Base-by-base conservation (phyloP, 768 basidiomycete species). In the Pulveroboletus frians region DNA sequence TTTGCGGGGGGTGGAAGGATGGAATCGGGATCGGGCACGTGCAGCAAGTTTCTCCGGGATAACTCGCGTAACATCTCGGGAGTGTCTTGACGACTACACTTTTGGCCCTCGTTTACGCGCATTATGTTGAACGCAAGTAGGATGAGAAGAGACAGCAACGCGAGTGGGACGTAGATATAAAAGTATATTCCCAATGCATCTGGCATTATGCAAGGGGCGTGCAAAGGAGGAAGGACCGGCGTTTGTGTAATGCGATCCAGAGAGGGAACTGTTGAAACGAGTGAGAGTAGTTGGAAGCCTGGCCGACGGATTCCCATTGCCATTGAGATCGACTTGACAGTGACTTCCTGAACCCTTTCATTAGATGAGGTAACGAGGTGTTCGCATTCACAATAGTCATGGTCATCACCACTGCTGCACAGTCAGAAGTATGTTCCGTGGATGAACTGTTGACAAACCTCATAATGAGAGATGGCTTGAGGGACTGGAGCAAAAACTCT, bases 291-390 rank as follows among this genome's bases (percentile, higher is more conserved):
- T 57, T 95, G 91, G 69, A 93, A 92, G 36, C 92, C 95, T 6
- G 95, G 93, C 26, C 74, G 74, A 38, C 76, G 76, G 45, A 98
- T 78, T 29, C 88, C 90, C 82, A 92, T 89, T 4, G 85, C 87
- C 76, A 93, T 90, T 11, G 91, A 92, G 59, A 96, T 75, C 2
- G 91, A 85, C 65, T 92, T 96, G 60, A 97, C 79, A 0, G 91
- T 88, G 17, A 94, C 76, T 69, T 98, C 94, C 43, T 75, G 77
- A 11, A 80, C 70, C 31, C 66, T 66, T 21, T 55, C 35, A 9
- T 47, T 26, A 26, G 58, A 53, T 5, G 51, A 55, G 21, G 54
- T 50, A 46, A 66, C 62, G 54, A 68, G 56, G 64, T 84, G 81
- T 62, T 73, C 72, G 60, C 83, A 81, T 71, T 89, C 89, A 67